Evolutionary conservation across 228 moss, liverwort and hornwort genomes (phyloP).

Genomic region (Sphagnum magellanicum): DNA sequence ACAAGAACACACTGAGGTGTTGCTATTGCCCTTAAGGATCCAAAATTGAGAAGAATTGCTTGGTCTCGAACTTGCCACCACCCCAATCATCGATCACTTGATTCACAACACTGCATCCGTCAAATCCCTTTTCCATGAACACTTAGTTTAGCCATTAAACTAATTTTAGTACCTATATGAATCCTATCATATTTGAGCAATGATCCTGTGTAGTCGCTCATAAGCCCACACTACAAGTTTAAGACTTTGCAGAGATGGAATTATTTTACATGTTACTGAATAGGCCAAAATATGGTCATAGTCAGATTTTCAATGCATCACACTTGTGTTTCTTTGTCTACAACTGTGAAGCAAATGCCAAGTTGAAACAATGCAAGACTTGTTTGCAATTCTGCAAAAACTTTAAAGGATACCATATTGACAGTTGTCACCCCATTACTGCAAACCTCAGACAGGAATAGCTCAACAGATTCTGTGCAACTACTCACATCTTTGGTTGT

Average conservation of each 20-base stretch:
- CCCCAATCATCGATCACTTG: neutral
- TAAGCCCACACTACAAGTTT: neutral
- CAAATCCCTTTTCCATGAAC: neutral
- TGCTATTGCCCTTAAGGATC: constrained; percentile 85
- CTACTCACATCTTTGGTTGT: too few species aligned
- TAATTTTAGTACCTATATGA: neutral
- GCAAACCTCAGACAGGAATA: too few species aligned
- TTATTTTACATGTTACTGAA: neutral
- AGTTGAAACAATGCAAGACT: too few species aligned
- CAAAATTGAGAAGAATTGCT: constrained; percentile 89
- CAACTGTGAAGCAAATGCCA: too few species aligned
- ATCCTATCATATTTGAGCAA: neutral
- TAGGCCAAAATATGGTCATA: too few species aligned
- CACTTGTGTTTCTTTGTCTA: too few species aligned
- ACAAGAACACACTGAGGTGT: constrained; percentile 84
- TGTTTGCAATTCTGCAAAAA: too few species aligned
- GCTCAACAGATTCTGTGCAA: too few species aligned
- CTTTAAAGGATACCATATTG: too few species aligned
- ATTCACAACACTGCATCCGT: neutral
- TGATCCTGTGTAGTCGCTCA: neutral
- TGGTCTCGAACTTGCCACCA: constrained; percentile 74
- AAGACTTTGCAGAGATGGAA: neutral
- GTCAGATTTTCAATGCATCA: too few species aligned
- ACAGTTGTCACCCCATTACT: too few species aligned
- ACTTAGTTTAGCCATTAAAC: neutral